phyloP scores from a whole-genome alignment of 352 stramenopile genomes.

The Pythium periplocum region DNA sequence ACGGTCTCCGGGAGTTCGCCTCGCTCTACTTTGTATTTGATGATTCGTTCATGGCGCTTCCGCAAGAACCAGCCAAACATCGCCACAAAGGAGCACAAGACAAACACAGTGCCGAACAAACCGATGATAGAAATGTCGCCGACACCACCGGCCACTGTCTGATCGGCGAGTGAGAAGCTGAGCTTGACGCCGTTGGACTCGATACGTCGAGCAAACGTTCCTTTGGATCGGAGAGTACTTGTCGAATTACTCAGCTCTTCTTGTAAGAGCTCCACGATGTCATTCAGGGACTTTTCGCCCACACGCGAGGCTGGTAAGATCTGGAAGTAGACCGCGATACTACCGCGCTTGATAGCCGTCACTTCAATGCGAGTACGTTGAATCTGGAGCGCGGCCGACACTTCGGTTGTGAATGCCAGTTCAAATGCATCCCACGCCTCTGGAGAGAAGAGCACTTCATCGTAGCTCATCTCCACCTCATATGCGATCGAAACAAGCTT shows the following conservation, averaged over 20 bases:
- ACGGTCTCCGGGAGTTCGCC: slow-evolving; percentile 9
- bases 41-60: slow-evolving; percentile 44
- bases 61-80: slow-evolving; percentile 55
- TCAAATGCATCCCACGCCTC: slow-evolving; percentile 51
- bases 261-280: slow-evolving; percentile 60
- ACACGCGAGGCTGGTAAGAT: slow-evolving; percentile 54
- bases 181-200: slow-evolving; percentile 57
- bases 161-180: slow-evolving; percentile 62
- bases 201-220: slow-evolving; percentile 59
- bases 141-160: slow-evolving; percentile 46
- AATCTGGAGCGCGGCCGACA: slow-evolving; percentile 56
- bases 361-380: slow-evolving; percentile 49
- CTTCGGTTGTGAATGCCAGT: slow-evolving; percentile 56
- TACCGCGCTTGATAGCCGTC: slow-evolving; percentile 43
- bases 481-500: slow-evolving; percentile 64
- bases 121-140: slow-evolving; percentile 67
- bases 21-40: slow-evolving; percentile 16
- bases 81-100: slow-evolving; percentile 53
- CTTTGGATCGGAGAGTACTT: slow-evolving; percentile 55
- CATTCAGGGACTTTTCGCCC: slow-evolving; percentile 56
- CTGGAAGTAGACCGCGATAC: slow-evolving; percentile 62
- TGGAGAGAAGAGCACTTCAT: slow-evolving; percentile 64
- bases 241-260: slow-evolving; percentile 42
- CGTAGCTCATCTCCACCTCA: slow-evolving; percentile 69
- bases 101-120: slow-evolving; percentile 50